phyloP scores from a whole-genome alignment of 345 rosid genomes.

The Bruguiera parviflora region DNA sequence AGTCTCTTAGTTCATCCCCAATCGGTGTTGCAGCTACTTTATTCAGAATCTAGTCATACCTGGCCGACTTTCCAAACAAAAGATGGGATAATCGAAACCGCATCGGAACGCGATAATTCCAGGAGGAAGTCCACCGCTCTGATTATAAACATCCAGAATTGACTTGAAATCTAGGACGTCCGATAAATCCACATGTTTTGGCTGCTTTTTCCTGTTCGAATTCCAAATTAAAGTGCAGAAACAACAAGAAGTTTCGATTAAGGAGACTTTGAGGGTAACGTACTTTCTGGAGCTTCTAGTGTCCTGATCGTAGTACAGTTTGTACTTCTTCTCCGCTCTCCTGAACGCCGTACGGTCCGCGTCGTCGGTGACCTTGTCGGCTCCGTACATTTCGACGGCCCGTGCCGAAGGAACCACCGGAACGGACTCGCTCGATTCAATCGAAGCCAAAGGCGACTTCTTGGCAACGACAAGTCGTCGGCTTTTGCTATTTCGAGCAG shows the following conservation, averaged over 20 bases:
- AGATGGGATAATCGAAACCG: constrained; percentile 39
- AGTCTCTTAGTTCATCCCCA: too few relatives aligned
- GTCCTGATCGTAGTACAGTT: constrained; percentile 61
- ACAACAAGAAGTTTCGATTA: background rate
- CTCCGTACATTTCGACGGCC: constrained; percentile 51
- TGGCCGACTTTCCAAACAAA: constrained; percentile 63
- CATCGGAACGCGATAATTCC: constrained; percentile 37
- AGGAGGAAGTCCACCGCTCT: constrained; percentile 43
- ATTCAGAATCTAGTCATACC: constrained; percentile 31
- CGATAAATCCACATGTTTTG: constrained; percentile 70
- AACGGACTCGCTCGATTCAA: background rate
- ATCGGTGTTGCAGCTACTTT: too few relatives aligned
- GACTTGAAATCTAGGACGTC: constrained; percentile 62
- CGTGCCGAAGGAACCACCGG: background rate
- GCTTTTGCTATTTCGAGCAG: too few relatives aligned
- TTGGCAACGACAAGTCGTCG: too few relatives aligned
- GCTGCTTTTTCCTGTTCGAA: constrained; percentile 65
- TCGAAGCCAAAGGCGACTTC: background rate
- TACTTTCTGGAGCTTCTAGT: constrained; percentile 66
- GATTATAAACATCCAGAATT: constrained; percentile 39
- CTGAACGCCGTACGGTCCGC: constrained; percentile 70
- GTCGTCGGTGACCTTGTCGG: constrained; percentile 48
- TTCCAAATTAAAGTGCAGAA: background rate
- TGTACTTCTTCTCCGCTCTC: constrained; percentile 89
- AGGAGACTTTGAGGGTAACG: background rate